Evolutionary conservation across 805 yeast genomes (phyloP), one percentile per base, ranked within the genome.

Genomic region (Candida methanosorbosa): DNA sequence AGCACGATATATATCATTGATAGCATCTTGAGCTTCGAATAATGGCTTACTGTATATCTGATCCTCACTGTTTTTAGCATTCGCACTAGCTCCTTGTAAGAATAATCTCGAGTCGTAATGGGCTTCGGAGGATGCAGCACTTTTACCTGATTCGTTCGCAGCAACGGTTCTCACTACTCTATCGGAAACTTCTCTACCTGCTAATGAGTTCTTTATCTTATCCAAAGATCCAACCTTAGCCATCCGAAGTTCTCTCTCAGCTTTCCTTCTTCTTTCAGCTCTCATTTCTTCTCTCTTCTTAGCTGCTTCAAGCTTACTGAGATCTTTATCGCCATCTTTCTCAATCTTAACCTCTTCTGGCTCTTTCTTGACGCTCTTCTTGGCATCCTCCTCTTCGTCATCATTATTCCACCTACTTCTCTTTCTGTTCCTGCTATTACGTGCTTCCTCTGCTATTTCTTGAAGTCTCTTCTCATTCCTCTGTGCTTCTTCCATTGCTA

Each of bases 81-180:
- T 63, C 2, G 72, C 56, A 2, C 51, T 46, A 9, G 57, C 53
- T 2, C 70, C 70, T 20, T 64, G 65, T 9, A 70, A 53, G 42
- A 67, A 78, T 23, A 81, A 50, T 21, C 83, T 62, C 1, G 83
- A 64, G 46, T 81, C 90, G 44, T 73, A 75, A 34, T 64, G 64
- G 3, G 64, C 56, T 30, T 70, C 78, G n/a, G n/a, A n/a, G n/a
- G n/a, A n/a, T n/a, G 23, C 7, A 9, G 5, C 37, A 41, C 14
- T 45, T 37, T n/a, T n/a, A 21, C 8, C 11, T 8, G 46, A 38
- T 4, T 23, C 1, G 68, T 64, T 11, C 2, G 41, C 40, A 2
- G 56, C 38, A 4, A 71, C 57, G 0, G 78, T 78, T 19, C 74
- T 39, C 2, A 72, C 71, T 2, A 76, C 74, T 38, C 70, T 62